Evolutionary conservation across 2,329 filamentous ascomycete species (phyloP), one percentile per base, ranked within the genome.

Genomic region (Hypoxylon sp.): DNA sequence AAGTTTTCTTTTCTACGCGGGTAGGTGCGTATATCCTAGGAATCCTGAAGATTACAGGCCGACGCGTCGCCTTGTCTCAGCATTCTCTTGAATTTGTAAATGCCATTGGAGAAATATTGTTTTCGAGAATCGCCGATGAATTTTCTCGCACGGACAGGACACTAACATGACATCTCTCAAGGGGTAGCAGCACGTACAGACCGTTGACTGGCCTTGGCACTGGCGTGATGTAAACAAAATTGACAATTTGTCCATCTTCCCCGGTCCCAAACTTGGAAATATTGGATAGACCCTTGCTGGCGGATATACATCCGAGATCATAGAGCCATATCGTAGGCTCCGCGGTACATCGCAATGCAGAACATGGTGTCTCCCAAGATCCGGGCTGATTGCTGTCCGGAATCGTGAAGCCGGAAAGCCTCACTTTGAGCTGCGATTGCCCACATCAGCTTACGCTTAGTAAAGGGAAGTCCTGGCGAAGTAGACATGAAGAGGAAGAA

Each of bases 301-400:
- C 57, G 63, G 57, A 58, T 58, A 50, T 33, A n/a, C 63, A 66
- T 53, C 57, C 57, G 57, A 66, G 51, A 50, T 68, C 55, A 64
- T 13, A 37, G 39, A 57, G 44, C 46, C 60, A 31, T 52, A 61
- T 61, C 52, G 58, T 56, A 39, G 35, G 44, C 37, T 42, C 22
- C 44, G 35, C 26, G 24, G 52, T 50, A 59, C 52, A 58, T 61
- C 50, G 57, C n/a, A 22, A 19, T 50, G 58, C 50, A 63, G 59
- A 44, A 66, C 39, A 62, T 42, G 29, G 42, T 56, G 10, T 44
- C 64, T 44, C 64, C 61, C 44, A 51, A 42, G 14, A 58, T 35
- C 53, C 60, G 50, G 14, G 37, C 37, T 48, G 60, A 60, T 35
- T 44, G 42, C 14, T 24, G 39, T 29, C 51, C 51, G 48, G 60